Percentiles rank a stretch among this genome's conserved stretches.
Evolutionary conservation across 2,329 filamentous ascomycete genomes (phyloP).

Genomic region (Ceratocystis cacaofunesta): DNA sequence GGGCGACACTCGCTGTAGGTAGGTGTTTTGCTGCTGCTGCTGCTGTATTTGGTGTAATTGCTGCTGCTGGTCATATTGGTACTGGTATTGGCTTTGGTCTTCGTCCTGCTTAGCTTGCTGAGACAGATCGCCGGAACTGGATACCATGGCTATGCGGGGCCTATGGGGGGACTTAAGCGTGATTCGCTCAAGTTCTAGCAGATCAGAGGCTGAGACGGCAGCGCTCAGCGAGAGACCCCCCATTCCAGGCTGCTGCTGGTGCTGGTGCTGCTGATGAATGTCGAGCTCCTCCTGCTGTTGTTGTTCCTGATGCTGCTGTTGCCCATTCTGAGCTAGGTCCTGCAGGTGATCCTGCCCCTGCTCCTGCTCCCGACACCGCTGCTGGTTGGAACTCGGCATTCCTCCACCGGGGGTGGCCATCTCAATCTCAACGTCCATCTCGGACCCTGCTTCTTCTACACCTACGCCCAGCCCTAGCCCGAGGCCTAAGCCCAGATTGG

Average conservation of each 20-base stretch:
- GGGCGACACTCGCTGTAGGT: neutral
- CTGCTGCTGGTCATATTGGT: neutral
- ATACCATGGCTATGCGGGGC: slow-evolving; percentile 6
- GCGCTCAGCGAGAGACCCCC: neutral
- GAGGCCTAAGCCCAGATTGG: neutral
- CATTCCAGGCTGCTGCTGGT: neutral
- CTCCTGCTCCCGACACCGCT: neutral
- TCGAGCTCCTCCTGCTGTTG: neutral
- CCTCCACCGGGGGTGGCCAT: neutral
- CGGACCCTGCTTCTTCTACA: neutral
- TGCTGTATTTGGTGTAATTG: neutral
- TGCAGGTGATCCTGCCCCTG: too few species aligned
- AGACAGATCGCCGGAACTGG: slow-evolving; percentile 6
- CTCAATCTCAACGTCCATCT: neutral
- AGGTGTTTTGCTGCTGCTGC: neutral
- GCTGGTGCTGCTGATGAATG: neutral
- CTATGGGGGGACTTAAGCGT: slow-evolving; percentile 10
- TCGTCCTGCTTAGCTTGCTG: neutral
- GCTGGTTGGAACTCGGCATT: neutral
- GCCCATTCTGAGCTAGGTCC: neutral
- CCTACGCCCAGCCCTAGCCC: neutral
- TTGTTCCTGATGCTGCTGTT: neutral
- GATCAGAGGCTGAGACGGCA: slow-evolving; percentile 9
- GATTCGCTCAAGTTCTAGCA: slow-evolving; percentile 11
- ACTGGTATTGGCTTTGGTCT: neutral